Evolutionary conservation across 106 monocot species (phyloP).

Genomic region (Allium sativum): DNA sequence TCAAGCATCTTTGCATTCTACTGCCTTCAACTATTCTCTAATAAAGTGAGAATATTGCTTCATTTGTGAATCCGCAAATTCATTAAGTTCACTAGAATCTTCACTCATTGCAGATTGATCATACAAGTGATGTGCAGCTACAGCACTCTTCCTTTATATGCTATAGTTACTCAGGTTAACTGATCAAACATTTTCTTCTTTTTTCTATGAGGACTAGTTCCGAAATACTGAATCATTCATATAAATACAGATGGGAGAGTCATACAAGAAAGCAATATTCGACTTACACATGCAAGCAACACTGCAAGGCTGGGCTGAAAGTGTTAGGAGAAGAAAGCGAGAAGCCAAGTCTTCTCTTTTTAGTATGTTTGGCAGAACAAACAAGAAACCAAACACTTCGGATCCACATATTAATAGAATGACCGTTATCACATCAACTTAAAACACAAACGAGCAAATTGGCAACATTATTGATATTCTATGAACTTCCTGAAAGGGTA

Average conservation of each 20-base stretch:
- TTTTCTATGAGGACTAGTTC: neutral
- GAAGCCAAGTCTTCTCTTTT: conserved; percentile 4
- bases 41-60: too few relatives aligned
- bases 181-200: neutral
- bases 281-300: conserved; percentile 9
- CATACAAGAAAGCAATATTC: conserved; percentile 22
- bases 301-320: conserved; percentile 17
- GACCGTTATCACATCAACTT: neutral
- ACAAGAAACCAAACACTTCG: neutral
- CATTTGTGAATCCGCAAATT: too few relatives aligned
- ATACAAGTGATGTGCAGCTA: conserved; percentile 89
- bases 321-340: conserved; percentile 14
- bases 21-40: too few relatives aligned
- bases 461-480: too few relatives aligned
- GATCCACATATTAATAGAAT: neutral
- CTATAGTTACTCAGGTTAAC: conserved; percentile 71
- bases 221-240: neutral
- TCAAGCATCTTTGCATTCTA: neutral
- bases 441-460: too few relatives aligned
- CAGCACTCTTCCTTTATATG: conserved; percentile 82
- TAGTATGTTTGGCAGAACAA: conserved; percentile 1
- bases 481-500: too few relatives aligned
- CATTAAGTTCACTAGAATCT: neutral
- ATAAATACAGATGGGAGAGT: conserved; percentile 17
- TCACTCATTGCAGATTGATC: conserved; percentile 21